Conservation (phyloP, 192 early-diverging fungal genomes). For the Backusella tarrabulga region DNA sequence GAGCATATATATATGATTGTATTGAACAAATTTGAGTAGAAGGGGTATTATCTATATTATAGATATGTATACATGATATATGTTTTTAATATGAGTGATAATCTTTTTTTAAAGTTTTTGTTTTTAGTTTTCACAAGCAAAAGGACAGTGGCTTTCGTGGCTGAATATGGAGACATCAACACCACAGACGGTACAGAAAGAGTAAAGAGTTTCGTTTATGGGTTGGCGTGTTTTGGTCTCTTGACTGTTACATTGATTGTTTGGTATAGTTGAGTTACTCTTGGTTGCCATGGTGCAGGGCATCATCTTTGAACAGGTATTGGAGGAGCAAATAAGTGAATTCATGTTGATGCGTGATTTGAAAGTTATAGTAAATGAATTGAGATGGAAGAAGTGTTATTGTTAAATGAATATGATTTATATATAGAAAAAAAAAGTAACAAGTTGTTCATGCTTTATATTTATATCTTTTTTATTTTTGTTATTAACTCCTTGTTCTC, state of each 20-base stretch:
- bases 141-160: conserved; percentile 9
- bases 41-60: not conserved
- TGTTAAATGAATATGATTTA: not conserved
- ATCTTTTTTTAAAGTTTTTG: not conserved
- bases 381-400: not conserved
- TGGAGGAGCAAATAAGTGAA: not conserved
- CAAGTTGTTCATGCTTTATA: not conserved
- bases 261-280: not conserved
- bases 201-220: not conserved
- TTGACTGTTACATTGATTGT: not conserved
- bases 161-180: conserved; percentile 6
- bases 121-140: not conserved
- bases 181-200: conserved; percentile 8
- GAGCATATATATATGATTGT: not conserved
- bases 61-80: not conserved
- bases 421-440: not conserved
- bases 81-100: not conserved
- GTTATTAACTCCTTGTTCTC: not conserved
- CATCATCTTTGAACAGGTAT: not conserved
- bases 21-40: not conserved
- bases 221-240: not conserved
- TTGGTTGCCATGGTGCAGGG: not conserved
- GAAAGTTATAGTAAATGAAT: not conserved
- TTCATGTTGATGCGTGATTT: not conserved
- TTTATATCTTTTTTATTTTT: not conserved